Percentiles rank a stretch among this genome's conserved stretches.
These are phyloP conservation scores for Fraxinus pennsylvanica DNA, from an alignment of 257 asterid genomes.

Conservation along the genomic window DNA sequence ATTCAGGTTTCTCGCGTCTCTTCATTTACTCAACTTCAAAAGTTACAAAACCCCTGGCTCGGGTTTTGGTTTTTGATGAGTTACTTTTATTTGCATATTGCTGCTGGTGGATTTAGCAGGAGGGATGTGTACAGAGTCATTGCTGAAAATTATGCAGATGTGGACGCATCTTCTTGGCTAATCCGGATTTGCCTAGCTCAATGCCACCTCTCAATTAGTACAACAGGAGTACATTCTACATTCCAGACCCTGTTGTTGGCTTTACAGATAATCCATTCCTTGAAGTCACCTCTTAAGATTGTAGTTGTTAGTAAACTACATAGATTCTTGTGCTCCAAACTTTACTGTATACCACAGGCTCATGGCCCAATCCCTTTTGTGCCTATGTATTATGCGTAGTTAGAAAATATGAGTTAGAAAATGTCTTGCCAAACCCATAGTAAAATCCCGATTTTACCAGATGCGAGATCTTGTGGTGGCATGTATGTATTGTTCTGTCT, in stretches of 20 bases:
- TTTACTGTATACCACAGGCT: background rate
- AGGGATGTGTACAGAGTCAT: conserved; percentile 40
- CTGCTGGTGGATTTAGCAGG: conserved; percentile 47
- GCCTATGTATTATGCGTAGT: too few relatives aligned
- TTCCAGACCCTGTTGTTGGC: conserved; percentile 48
- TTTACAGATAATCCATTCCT: conserved; percentile 52
- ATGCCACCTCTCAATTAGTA: conserved; percentile 40
- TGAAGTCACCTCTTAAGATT: background rate
- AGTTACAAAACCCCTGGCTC: too few relatives aligned
- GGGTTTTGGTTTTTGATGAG: too few relatives aligned
- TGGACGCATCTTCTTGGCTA: conserved; percentile 52
- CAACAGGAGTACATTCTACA: conserved; percentile 35
- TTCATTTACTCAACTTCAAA: too few relatives aligned
- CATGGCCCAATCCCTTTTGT: background rate
- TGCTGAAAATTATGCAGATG: conserved; percentile 43
- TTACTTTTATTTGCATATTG: conserved; percentile 14
- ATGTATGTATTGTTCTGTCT: too few relatives aligned
- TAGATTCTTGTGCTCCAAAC: background rate
- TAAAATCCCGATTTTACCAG: too few relatives aligned
- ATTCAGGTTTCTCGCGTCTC: too few relatives aligned
- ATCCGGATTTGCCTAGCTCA: conserved; percentile 45
- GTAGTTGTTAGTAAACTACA: background rate
- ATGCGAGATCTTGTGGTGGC: too few relatives aligned
- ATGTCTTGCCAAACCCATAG: too few relatives aligned
- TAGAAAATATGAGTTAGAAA: too few relatives aligned